Evolutionary conservation across 2,329 filamentous ascomycete species (phyloP), one percentile per base, ranked within the genome.

Genomic region (Calonectria naviculata): DNA sequence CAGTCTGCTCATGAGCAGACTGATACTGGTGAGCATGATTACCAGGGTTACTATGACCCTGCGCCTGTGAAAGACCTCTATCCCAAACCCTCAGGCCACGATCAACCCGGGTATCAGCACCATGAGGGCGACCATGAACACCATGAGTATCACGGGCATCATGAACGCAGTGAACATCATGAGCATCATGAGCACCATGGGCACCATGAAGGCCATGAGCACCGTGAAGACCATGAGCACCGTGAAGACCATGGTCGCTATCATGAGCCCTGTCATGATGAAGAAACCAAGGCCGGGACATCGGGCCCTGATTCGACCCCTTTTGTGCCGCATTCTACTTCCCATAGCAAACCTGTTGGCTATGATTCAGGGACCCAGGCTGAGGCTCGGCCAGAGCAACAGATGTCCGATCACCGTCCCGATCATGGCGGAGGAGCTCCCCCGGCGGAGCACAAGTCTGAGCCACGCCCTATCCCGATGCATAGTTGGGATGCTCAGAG

Each of bases 401-500:
- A 77, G 52, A 49, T 67, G 49, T 58, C 73, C 47, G 70, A 76
- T 60, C 74, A 74, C 46, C 71, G 74, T 44, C 54, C 62, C 42
- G 47, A 70, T 47, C 52, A 73, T 63, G 62, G 74, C 21, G 66
- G 70, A 67, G 73, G 65, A 65, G 56, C 68, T 4, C 66, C 74
- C 21, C 72, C 69, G n/a, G 61, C 69, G 58, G 68, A 79, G 58
- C 72, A 75, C 24, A 76, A 78, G 67, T 61, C 65, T 64, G 74
- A 80, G 65, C 76, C 75, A 69, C 62, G 67, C 56, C 72, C 72
- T 67, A 73, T 78, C 60, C 69, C 73, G 13, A 78, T 83, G 79
- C 79, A 81, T 70, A 84, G 83, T 70, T 90, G 88, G 88, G 87
- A 90, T 78, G 87, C 89, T 79, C 87, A 89, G 81, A 85, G 84